Evolutionary conservation across 768 basidiomycete genomes (phyloP).

Genomic region (Leccinum arenicola): DNA sequence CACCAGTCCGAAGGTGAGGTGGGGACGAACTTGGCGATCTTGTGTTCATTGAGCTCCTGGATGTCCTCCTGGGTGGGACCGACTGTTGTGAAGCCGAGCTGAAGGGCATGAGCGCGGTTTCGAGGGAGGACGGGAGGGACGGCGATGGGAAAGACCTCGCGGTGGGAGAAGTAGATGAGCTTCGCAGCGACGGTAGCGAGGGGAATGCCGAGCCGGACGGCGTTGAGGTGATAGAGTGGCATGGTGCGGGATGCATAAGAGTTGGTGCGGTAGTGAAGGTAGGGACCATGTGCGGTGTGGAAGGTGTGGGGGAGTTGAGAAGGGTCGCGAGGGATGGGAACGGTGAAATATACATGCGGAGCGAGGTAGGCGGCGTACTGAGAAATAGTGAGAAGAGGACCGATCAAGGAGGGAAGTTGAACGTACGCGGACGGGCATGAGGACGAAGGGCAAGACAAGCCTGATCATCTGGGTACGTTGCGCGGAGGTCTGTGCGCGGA

Average conservation of each 20-base stretch:
- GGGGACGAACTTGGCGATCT: slow-evolving; percentile 32
- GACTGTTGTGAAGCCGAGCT: slow-evolving; percentile 24
- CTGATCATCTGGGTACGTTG: slow-evolving; percentile 30
- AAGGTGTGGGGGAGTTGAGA: slow-evolving; percentile 27
- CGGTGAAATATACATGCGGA: slow-evolving; percentile 56
- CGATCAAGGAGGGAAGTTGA: background rate
- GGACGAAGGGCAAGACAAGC: slow-evolving; percentile 43
- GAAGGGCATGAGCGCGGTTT: slow-evolving; percentile 30
- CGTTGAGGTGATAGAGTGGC: slow-evolving; percentile 31
- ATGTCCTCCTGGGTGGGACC: slow-evolving; percentile 60
- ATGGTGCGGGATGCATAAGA: slow-evolving; percentile 28
- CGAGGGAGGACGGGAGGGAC: slow-evolving; percentile 38
- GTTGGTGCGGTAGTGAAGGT: slow-evolving; percentile 42
- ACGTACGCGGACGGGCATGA: slow-evolving; percentile 49
- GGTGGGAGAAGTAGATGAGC: slow-evolving; percentile 58
- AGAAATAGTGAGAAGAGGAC: slow-evolving; percentile 11
- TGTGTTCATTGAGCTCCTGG: slow-evolving; percentile 49
- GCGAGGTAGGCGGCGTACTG: slow-evolving; percentile 58
- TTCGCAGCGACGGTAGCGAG: slow-evolving; percentile 57
- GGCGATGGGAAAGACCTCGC: slow-evolving; percentile 46
- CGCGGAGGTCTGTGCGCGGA: slow-evolving; percentile 24
- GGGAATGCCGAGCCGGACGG: slow-evolving; percentile 33
- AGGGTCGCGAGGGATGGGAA: slow-evolving; percentile 42
- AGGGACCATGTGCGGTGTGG: slow-evolving; percentile 42
- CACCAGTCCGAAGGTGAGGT: slow-evolving; percentile 22